These are phyloP conservation scores for Backusella australiensis DNA, from an alignment of 192 early-diverging fungal species.

Conservation along the genomic window DNA sequence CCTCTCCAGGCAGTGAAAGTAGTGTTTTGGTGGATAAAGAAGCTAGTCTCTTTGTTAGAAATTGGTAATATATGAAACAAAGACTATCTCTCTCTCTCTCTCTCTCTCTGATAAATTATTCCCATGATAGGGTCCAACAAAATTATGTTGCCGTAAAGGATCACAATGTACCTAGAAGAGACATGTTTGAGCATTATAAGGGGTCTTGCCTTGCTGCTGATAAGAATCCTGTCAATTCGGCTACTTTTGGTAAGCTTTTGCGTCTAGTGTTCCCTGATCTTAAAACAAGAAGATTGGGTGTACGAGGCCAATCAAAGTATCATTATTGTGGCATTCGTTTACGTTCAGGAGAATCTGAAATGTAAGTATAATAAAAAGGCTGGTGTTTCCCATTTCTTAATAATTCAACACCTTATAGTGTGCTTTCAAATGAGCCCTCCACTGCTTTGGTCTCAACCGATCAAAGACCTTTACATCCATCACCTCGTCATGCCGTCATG, in stretches of 20 bases:
- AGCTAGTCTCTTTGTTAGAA: slow-evolving; percentile 5
- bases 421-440: background rate
- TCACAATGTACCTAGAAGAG: slow-evolving; percentile 41
- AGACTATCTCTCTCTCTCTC: background rate
- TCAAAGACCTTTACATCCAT: background rate
- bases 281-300: slow-evolving; percentile 49
- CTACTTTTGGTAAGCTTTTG: slow-evolving; percentile 52
- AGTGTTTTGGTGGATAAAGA: background rate
- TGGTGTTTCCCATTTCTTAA: background rate
- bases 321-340: slow-evolving; percentile 48
- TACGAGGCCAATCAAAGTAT: slow-evolving; percentile 45
- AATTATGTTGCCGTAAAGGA: slow-evolving; percentile 42
- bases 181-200: slow-evolving; percentile 49
- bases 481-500: background rate
- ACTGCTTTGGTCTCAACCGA: background rate
- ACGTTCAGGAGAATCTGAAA: background rate
- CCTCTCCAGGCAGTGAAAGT: background rate
- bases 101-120: background rate
- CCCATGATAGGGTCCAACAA: slow-evolving; percentile 30
- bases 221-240: slow-evolving; percentile 48
- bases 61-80: background rate
- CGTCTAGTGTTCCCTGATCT: slow-evolving; percentile 46
- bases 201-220: slow-evolving; percentile 29
- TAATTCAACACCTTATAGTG: too few species aligned
- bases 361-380: background rate